Conservation (phyloP, 2,329 filamentous ascomycete species). For the Sordariomycetes sp. region DNA sequence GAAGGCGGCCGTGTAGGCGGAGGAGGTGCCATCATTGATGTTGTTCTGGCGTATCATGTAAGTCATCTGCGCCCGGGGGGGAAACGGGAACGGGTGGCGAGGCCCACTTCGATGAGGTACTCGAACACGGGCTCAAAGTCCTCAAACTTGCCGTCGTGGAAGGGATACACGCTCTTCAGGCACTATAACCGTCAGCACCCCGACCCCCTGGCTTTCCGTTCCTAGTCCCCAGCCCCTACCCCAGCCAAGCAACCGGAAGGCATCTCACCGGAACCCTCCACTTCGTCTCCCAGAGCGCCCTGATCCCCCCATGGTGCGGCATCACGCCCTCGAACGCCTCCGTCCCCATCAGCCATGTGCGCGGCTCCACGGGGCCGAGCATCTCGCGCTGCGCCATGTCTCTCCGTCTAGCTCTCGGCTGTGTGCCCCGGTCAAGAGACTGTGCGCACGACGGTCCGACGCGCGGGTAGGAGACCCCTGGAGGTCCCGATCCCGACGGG, state of each 20-base stretch:
- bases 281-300: conserved; percentile 60
- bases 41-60: conserved; percentile 22
- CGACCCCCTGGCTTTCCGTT: neutral
- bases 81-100: neutral
- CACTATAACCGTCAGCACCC: conserved; percentile 21
- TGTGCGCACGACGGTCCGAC: neutral
- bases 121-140: conserved; percentile 60
- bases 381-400: neutral
- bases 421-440: neutral
- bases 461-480: neutral
- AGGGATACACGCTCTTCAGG: conserved; percentile 53
- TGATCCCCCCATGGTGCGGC: conserved; percentile 46
- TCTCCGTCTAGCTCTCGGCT: neutral
- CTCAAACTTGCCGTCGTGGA: conserved; percentile 55
- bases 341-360: conserved; percentile 28
- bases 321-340: conserved; percentile 27
- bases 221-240: neutral
- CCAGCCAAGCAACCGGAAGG: neutral
- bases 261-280: conserved; percentile 54
- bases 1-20: conserved; percentile 51
- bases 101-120: conserved; percentile 39
- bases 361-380: conserved; percentile 1
- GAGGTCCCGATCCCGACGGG: neutral
- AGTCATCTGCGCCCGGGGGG: neutral
- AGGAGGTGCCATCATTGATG: conserved; percentile 51